These are phyloP conservation scores for Quercus lobata DNA, from an alignment of 331 rosid species.

Conservation along the genomic window DNA sequence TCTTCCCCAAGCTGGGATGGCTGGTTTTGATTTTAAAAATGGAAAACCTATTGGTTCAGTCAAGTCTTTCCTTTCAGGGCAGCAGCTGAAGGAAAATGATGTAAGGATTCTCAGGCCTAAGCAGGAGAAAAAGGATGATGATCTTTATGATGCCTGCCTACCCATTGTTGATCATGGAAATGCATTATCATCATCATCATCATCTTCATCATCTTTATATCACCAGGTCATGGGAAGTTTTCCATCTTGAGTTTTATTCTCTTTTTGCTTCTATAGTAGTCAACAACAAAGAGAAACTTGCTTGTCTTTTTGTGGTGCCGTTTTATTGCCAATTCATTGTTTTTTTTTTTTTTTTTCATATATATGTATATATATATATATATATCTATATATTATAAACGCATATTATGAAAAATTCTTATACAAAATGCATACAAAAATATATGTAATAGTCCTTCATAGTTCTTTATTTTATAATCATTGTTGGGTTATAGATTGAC, in stretches of 20 bases:
- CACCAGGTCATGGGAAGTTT: conserved; percentile 50
- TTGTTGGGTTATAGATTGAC: too few relatives aligned
- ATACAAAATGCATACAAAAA: conserved; percentile 28
- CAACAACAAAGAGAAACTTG: conserved; percentile 10
- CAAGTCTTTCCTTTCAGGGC: conserved; percentile 52
- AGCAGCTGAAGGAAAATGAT: conserved; percentile 50
- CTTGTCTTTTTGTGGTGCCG: conserved; percentile 1
- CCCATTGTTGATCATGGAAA: conserved; percentile 44
- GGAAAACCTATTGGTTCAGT: conserved; percentile 36
- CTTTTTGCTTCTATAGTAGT: neutral
- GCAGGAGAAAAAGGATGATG: conserved; percentile 62
- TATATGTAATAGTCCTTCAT: conserved; percentile 21
- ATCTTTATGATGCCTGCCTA: conserved; percentile 30
- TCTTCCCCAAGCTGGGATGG: conserved; percentile 39
- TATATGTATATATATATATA: too few relatives aligned
- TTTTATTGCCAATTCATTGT: neutral
- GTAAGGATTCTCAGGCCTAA: conserved; percentile 55
- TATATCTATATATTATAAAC: too few relatives aligned
- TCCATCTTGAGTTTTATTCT: conserved; percentile 26
- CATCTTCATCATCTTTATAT: conserved; percentile 28
- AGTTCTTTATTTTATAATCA: neutral
- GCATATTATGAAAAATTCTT: neutral
- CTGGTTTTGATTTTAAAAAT: conserved; percentile 39
- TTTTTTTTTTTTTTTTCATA: neutral
- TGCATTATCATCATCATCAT: conserved; percentile 28